Percentiles rank a stretch among this genome's conserved stretches.
These are phyloP conservation scores for Amauroascus verrucosus DNA, from an alignment of 2,329 filamentous ascomycete species.

Conservation along the genomic window DNA sequence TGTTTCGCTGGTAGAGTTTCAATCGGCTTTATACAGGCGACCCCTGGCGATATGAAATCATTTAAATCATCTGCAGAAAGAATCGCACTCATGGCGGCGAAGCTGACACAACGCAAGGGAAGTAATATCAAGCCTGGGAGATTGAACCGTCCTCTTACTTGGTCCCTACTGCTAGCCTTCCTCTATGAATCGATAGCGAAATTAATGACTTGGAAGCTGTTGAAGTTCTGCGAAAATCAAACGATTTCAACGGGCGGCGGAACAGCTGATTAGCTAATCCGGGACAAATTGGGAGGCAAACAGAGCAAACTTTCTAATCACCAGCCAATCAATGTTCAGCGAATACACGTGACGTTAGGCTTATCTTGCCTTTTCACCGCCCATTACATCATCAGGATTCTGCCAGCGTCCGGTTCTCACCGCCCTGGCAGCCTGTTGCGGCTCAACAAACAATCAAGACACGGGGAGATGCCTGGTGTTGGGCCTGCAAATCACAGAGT, in stretches of 20 bases:
- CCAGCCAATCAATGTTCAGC: neutral
- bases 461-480: too few relatives aligned
- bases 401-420: neutral
- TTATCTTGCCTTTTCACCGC: neutral
- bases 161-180: neutral
- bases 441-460: too few relatives aligned
- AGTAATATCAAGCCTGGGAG: neutral
- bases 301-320: constrained; percentile 1
- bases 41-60: constrained; percentile 95
- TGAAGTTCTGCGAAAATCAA: neutral
- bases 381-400: neutral
- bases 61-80: constrained; percentile 94
- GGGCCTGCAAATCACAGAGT: too few relatives aligned
- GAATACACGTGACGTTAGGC: neutral
- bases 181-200: neutral
- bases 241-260: neutral
- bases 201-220: neutral
- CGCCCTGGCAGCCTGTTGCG: neutral
- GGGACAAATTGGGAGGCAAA: neutral
- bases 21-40: constrained; percentile 95
- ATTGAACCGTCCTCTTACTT: neutral
- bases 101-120: neutral
- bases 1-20: constrained; percentile 69
- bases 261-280: constrained; percentile 5
- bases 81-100: constrained; percentile 75